Evolutionary conservation across 2,329 filamentous ascomycete species (phyloP), one percentile per base, ranked within the genome.

Genomic region (Claviceps humidiphila): DNA sequence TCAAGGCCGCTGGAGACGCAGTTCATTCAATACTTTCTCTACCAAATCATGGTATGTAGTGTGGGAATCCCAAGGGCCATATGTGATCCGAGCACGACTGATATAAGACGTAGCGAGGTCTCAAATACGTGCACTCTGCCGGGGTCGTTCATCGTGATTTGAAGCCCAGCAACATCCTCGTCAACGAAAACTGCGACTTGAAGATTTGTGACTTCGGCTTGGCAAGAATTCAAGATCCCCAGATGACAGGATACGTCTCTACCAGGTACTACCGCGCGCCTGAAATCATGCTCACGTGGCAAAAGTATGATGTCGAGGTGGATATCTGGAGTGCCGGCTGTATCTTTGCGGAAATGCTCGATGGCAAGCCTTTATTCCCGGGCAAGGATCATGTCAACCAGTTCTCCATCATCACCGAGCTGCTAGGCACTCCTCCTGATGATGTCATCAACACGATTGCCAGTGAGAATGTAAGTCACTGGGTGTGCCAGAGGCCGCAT

Each of bases 241-340:
- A 98, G 72, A 98, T 98, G 93, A 98, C 93, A 43, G 93, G 93
- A 61, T 98, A 98, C 66, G 93, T 98, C 55, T 97, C 93, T 47
- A 98, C 93, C 56, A 80, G 93, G 76, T 98, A 98, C 77, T 98
- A 98, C 78, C 84, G 93, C 64, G 93, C 93, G 8, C 93, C 93
- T 17, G 93, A 98, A 71, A 98, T 98, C 67, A 98, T 98, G 93
- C 89, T 98, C 66, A 97, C 93, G 58, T 98, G 93, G 93, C 93
- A 98, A 76, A 98, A 98, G 74, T 98, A 98, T 72, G 93, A 98
- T 61, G 84, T 97, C 47, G 93, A 97, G 73, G 93, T 98, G 54
- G 93, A 98, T 68, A 95, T 98, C 66, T 98, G 93, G 93, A 97
- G 93, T 67, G 91, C 91, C 17, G 93, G 93, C 55, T 98, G 93